A percentile compares a stretch with the other conserved stretches of the same genome.
phyloP scores from a whole-genome alignment of 1,284 basidiomycete genomes.

The Ustilago crameri region DNA sequence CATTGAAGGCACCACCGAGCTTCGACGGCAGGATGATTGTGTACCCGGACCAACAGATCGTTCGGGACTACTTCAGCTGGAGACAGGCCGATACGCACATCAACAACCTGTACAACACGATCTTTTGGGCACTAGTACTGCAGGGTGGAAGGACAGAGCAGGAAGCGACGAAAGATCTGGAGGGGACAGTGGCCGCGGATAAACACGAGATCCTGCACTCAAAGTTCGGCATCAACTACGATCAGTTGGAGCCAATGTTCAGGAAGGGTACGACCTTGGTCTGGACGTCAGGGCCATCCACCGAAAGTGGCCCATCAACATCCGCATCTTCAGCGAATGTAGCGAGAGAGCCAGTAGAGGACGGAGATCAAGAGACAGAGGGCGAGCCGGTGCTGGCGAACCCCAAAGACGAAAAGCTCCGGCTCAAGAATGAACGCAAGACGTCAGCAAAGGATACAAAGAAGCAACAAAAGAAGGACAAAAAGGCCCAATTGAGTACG shows the following conservation, averaged over 20 bases:
- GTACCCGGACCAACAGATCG: slow-evolving; percentile 79
- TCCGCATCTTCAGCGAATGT: background rate
- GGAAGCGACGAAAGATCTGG: slow-evolving; percentile 77
- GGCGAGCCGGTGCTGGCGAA: slow-evolving; percentile 14
- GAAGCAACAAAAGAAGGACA: slow-evolving; percentile 35
- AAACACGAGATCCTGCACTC: slow-evolving; percentile 92
- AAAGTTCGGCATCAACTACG: slow-evolving; percentile 88
- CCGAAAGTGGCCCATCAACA: background rate
- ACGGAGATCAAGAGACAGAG: background rate
- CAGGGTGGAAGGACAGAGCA: slow-evolving; percentile 79
- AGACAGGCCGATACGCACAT: slow-evolving; percentile 96
- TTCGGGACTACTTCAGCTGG: slow-evolving; percentile 95
- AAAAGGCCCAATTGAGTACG: slow-evolving; percentile 26
- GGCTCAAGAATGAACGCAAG: slow-evolving; percentile 23
- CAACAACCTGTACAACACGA: slow-evolving; percentile 97
- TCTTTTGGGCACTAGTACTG: slow-evolving; percentile 92
- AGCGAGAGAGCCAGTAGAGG: slow-evolving; percentile 1
- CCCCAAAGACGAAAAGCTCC: slow-evolving; percentile 35
- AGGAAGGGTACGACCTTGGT: slow-evolving; percentile 88
- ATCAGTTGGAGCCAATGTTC: slow-evolving; percentile 78
- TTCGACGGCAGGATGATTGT: slow-evolving; percentile 87
- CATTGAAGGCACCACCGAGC: slow-evolving; percentile 81
- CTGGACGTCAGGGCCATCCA: slow-evolving; percentile 69
- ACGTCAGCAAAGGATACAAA: slow-evolving; percentile 24
- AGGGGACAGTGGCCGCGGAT: slow-evolving; percentile 87